phyloP scores from a whole-genome alignment of 331 rosid species.

The Pyracantha coccinea region DNA sequence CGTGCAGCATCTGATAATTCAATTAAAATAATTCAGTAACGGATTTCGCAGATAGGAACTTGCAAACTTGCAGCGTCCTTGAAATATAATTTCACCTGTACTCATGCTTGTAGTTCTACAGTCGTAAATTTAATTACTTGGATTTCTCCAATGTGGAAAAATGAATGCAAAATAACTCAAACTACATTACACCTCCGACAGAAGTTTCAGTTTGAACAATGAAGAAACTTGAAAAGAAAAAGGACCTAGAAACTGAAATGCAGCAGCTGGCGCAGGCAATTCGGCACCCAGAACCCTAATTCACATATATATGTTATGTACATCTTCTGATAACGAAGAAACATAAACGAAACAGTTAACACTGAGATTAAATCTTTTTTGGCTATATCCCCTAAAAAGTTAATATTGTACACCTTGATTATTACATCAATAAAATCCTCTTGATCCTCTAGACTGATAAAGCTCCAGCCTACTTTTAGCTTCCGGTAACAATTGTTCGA shows the following conservation, averaged over 20 bases:
- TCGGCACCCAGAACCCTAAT: not conserved
- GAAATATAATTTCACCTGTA: too few relatives aligned
- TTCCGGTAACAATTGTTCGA: slow-evolving; percentile 34
- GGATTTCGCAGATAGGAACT: too few relatives aligned
- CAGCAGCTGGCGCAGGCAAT: not conserved
- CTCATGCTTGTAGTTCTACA: too few relatives aligned
- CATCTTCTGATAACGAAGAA: not conserved
- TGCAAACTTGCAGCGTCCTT: too few relatives aligned
- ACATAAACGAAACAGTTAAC: not conserved
- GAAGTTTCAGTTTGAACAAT: not conserved
- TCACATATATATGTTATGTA: not conserved
- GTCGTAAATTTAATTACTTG: too few relatives aligned
- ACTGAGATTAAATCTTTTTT: not conserved
- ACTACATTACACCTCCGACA: not conserved
- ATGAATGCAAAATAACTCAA: not conserved
- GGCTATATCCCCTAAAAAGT: not conserved
- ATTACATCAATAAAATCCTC: slow-evolving; percentile 40
- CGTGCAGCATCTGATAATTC: too few relatives aligned
- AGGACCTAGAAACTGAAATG: not conserved
- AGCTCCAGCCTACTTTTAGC: slow-evolving; percentile 65
- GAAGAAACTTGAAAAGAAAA: not conserved
- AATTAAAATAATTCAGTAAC: too few relatives aligned
- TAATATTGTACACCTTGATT: not conserved
- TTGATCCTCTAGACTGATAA: slow-evolving; percentile 59
- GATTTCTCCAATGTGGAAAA: not conserved